A percentile compares a stretch with the other conserved stretches of the same genome.
Evolutionary conservation across 2,329 filamentous ascomycete species (phyloP).

Genomic region (Bipolaris sorokiniana): DNA sequence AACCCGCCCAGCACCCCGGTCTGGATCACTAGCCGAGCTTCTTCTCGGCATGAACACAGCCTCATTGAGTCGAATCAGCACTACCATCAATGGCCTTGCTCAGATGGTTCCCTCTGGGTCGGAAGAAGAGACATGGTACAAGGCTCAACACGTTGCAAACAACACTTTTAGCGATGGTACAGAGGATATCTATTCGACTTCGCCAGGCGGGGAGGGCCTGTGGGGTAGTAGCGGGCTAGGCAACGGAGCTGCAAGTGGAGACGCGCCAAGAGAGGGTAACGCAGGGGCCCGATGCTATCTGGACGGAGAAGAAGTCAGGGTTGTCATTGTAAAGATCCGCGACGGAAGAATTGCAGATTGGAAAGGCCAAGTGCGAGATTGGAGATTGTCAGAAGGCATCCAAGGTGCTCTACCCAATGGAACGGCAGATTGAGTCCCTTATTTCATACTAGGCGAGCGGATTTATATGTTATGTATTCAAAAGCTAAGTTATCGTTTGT

Average conservation of each 20-base stretch:
- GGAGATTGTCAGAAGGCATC: constrained; percentile 44
- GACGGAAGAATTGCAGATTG: constrained; percentile 91
- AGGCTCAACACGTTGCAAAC: constrained; percentile 83
- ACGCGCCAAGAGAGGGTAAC: constrained; percentile 45
- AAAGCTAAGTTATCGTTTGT: neutral
- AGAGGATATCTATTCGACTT: constrained; percentile 38
- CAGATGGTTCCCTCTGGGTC: constrained; percentile 73
- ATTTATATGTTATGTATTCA: neutral
- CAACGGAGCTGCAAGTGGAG: constrained; percentile 50
- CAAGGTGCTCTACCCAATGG: constrained; percentile 1
- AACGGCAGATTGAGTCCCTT: neutral
- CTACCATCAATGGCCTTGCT: constrained; percentile 91
- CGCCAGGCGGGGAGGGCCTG: constrained; percentile 45
- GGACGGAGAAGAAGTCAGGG: constrained; percentile 80
- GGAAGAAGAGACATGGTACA: constrained; percentile 84
- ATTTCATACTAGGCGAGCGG: neutral
- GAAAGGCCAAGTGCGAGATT: constrained; percentile 93
- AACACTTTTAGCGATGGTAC: constrained; percentile 73
- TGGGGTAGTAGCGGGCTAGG: constrained; percentile 57
- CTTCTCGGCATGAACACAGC: constrained; percentile 91
- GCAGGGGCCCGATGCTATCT: constrained; percentile 70
- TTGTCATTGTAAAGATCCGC: constrained; percentile 83
- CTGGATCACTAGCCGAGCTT: constrained; percentile 79
- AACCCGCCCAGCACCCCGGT: constrained; percentile 56
- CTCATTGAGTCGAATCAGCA: constrained; percentile 84